Evolutionary conservation across 2,329 filamentous ascomycete genomes (phyloP).

Genomic region (Trichophaea hybrida): DNA sequence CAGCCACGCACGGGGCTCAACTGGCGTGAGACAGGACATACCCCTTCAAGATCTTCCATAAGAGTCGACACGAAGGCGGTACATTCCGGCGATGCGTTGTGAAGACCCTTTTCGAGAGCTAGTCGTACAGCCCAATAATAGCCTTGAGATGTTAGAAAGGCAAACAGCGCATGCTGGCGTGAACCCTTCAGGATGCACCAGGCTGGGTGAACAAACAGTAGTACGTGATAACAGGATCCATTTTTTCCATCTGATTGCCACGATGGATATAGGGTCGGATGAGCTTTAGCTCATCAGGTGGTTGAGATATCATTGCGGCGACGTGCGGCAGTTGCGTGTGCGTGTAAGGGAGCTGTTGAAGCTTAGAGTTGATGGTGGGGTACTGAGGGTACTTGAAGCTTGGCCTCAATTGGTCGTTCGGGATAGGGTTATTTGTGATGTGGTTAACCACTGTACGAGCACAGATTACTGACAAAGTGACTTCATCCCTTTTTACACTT

Average conservation of each 20-base stretch:
- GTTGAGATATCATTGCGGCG: constrained; percentile 26
- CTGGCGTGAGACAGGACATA: constrained; percentile 30
- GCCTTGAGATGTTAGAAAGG: constrained; percentile 38
- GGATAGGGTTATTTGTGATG: too few species aligned
- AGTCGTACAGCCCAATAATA: constrained; percentile 89
- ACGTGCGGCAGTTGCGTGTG: background rate
- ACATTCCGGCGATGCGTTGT: constrained; percentile 63
- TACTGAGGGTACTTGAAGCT: too few species aligned
- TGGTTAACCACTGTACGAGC: too few species aligned
- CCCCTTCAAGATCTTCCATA: constrained; percentile 82
- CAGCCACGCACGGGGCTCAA: background rate
- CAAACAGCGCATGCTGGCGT: background rate
- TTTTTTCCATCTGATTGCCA: constrained; percentile 67
- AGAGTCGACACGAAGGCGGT: constrained; percentile 65
- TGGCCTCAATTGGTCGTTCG: too few species aligned
- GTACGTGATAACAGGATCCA: constrained; percentile 80
- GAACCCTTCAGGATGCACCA: background rate
- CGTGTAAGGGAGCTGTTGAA: background rate
- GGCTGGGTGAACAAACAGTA: constrained; percentile 57
- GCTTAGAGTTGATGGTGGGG: too few species aligned
- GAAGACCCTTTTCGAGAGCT: constrained; percentile 67
- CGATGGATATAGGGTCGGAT: constrained; percentile 71
- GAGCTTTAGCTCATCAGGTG: constrained; percentile 60
- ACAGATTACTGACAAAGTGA: too few species aligned
- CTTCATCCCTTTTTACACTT: too few species aligned